These are phyloP conservation scores for Alternaria ethzedia DNA, from an alignment of 2,329 filamentous ascomycete species.

Conservation along the genomic window DNA sequence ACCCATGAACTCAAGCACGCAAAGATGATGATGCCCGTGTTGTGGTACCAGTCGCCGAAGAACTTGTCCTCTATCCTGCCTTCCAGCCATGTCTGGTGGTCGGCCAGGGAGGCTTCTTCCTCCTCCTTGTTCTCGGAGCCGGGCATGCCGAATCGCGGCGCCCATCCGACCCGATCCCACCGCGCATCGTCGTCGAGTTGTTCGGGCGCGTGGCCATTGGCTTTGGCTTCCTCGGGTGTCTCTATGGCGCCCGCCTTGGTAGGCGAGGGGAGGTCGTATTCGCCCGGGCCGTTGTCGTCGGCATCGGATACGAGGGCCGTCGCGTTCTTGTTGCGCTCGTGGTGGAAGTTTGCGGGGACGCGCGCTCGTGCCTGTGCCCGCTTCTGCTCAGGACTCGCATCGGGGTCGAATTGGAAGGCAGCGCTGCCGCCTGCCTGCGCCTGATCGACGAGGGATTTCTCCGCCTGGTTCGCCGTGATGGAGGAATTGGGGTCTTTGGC, in stretches of 20 bases:
- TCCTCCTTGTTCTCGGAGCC: conserved; percentile 59
- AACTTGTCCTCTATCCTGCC: conserved; percentile 84
- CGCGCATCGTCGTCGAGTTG: conserved; percentile 59
- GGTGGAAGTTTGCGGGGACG: conserved; percentile 69
- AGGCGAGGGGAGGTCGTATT: conserved; percentile 79
- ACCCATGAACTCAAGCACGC: conserved; percentile 91
- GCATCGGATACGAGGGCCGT: conserved; percentile 79
- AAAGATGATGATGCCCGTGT: conserved; percentile 91
- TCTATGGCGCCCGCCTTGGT: conserved; percentile 72
- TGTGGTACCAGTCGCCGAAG: conserved; percentile 98
- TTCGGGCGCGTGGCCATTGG: conserved; percentile 61
- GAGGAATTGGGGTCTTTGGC: conserved; percentile 72
- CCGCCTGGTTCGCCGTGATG: conserved; percentile 72
- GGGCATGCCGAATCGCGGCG: conserved; percentile 75
- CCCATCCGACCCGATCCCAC: conserved; percentile 76
- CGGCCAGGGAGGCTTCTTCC: conserved; percentile 72
- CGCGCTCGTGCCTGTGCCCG: conserved; percentile 74
- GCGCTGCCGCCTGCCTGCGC: conserved; percentile 78
- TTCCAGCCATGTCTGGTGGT: conserved; percentile 89
- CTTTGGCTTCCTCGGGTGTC: conserved; percentile 54
- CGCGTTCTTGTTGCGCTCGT: conserved; percentile 66
- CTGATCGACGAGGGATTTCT: conserved; percentile 76
- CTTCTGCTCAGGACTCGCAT: conserved; percentile 85
- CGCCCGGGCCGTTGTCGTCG: conserved; percentile 52
- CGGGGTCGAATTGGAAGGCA: conserved; percentile 85